Evolutionary conservation across 495 filamentous ascomycete species (phyloP), one percentile per base, ranked within the genome.

Genomic region (Apodospora peruviana): DNA sequence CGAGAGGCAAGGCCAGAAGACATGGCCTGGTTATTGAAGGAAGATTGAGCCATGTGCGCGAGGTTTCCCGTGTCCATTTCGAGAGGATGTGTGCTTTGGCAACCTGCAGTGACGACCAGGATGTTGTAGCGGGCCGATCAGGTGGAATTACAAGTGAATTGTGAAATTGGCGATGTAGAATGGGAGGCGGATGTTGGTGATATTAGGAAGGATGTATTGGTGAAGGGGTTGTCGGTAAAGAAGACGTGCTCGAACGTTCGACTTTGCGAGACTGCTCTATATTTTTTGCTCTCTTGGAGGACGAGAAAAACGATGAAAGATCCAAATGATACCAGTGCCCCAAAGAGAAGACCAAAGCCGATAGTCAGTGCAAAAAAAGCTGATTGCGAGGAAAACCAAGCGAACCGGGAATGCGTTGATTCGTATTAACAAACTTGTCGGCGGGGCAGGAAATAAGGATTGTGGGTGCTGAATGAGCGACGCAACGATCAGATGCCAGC

Each of bases 1-100:
- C 77, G 70, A 43, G 90, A 90, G 43, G 88, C 88, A 62, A 95
- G 86, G 52, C 87, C 86, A 53, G 86, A 84, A 53, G 88, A 84
- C 65, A 86, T 81, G 67, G 78, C 74, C 67, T 79, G 77, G 62
- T 80, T 73, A n/a, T n/a, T n/a, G 65, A 81, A 85, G 67, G 78
- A 79, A 73, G 87, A 85, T 79, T 91, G 94, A 69, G 88, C 86
- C 94, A 98, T 97, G 78, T 95, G 93, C 90, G 91, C 86, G 78
- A 96, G 88, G 90, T 90, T 90, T 80, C 91, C 93, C 80, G 91
- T 83, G 90, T 95, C 86, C 83, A 95, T 93, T 35, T 79, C 86
- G 84, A 70, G 56, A 52, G 61, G 59, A 53, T 52, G 39, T 41
- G 22, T 24, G 17, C 32, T 51, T 7, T 32, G 27, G 14, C 14